Evolutionary conservation across 2,329 filamentous ascomycete species (phyloP), one percentile per base, ranked within the genome.

Genomic region (Alternaria angustiovoidea): DNA sequence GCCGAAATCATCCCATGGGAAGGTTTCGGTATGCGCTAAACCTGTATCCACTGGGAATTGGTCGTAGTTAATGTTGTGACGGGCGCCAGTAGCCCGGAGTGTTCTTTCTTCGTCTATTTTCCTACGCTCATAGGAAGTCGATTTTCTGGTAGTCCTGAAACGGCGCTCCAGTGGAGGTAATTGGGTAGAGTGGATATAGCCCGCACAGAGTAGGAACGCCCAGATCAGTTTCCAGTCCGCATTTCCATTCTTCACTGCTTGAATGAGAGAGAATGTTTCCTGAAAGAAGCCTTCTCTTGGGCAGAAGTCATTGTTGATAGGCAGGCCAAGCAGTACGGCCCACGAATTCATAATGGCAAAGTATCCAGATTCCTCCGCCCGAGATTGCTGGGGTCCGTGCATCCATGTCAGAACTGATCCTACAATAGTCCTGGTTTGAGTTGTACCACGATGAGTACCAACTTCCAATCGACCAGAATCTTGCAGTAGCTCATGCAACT

Each of bases 321-420:
- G 22, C 16, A 68, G 52, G 14, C 54, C 65, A 5, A 72, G 48
- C 11, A 61, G 51, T 43, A 69, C 34, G 4, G 58, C 32, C 67
- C 68, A 72, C 2, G 67, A 67, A 36, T 62, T 66, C 2, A 69
- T 48, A 2, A 69, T 55, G 7, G 61, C 57, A 30, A 63, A 59
- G 34, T 66, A 62, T 6, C 49, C 59, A n/a, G 61, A 46, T n/a
- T 59, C 18, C 42, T 57, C 52, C 9, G 7, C 4, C 43, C 47
- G 41, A 18, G 5, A 9, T 39, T 64, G 51, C 24, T 26, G 30
- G 14, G 51, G 22, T 18, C 42, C n/a, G 12, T 44, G 52, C 22
- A 59, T 51, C 59, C 58, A 57, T 36, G 14, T 22, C 14, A 51
- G 32, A 38, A 36, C 47, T 4, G 26, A n/a, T n/a, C 26, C 44